Evolutionary conservation across 1,284 basidiomycete species (phyloP), one percentile per base, ranked within the genome.

Genomic region (Austroboletus novae-zelandiae): DNA sequence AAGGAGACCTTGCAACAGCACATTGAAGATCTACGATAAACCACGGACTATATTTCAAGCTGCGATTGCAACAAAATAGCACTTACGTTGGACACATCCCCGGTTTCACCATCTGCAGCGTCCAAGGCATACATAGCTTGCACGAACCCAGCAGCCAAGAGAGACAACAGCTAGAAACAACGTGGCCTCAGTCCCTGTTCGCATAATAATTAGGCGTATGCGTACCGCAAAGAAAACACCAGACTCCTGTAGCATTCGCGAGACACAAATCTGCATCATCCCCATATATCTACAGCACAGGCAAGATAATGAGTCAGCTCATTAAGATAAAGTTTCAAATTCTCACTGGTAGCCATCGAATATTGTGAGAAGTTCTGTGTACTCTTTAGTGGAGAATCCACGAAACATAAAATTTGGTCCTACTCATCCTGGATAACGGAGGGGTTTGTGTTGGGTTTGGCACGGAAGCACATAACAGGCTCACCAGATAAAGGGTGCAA

Each of bases 101-200:
- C 85, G 1, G 76, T 77, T 36, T 80, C 75, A 17, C 92, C 92
- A 68, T 97, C 94, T 3, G 94, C 92, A 30, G 90, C 91, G 63
- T 97, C 94, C 27, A 97, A 74, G 1, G 94, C 94, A 62, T 89
- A 93, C 57, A 96, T 74, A 2, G 84, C 90, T 69, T 94, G 94
- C 17, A 80, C 77, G 65, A 97, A 97, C 1, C 94, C 94, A 35
- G 92, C 67, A 9, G 82, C 89, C 49, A 96, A 78, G 34, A 97
- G 77, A 6, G 84, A 90, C 8, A 95, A 74, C 30, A 94, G 73
- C 83, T 91, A 48, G 25, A 42, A 47, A n/a, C 0, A 57, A 35
- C 40, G 48, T 37, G n/a, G 50, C 10, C n/a, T 57, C n/a, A 52
- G 20, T 5, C 43, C 14, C 17, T 4, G 1, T 29, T 20, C 9